Evolutionary conservation across 768 basidiomycete genomes (phyloP).

Genomic region (Fomitopsis pulvina): DNA sequence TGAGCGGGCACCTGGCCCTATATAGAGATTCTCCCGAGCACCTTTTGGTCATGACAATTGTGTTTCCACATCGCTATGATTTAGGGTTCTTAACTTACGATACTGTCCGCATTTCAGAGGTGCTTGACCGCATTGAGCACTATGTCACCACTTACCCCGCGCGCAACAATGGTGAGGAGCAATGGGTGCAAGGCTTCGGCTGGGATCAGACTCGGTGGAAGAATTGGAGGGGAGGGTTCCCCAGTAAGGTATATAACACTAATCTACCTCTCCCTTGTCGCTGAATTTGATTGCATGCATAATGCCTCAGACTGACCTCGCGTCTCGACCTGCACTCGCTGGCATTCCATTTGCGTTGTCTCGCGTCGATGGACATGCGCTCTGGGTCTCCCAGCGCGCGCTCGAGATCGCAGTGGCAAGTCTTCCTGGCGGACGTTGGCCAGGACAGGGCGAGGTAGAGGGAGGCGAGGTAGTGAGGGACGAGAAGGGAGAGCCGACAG

Average conservation of each 20-base stretch:
- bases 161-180: slow-evolving; percentile 40
- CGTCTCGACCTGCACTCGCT: slow-evolving; percentile 56
- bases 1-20: too few relatives aligned
- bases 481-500: slow-evolving; percentile 56
- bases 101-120: slow-evolving; percentile 35
- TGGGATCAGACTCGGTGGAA: slow-evolving; percentile 92
- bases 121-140: slow-evolving; percentile 50
- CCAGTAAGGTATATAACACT: slow-evolving; percentile 50
- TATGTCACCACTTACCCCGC: slow-evolving; percentile 57
- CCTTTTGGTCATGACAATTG: not conserved
- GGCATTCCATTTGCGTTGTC: slow-evolving; percentile 66
- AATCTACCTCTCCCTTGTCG: not conserved
- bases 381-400: slow-evolving; percentile 78
- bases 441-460: slow-evolving; percentile 1
- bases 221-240: slow-evolving; percentile 44
- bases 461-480: slow-evolving; percentile 75
- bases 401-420: slow-evolving; percentile 50
- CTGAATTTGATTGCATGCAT: not conserved
- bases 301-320: slow-evolving; percentile 59
- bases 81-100: not conserved
- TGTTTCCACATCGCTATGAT: not conserved
- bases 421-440: slow-evolving; percentile 37
- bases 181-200: slow-evolving; percentile 82
- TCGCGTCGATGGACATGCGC: slow-evolving; percentile 79
- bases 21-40: too few relatives aligned